phyloP scores from a whole-genome alignment of 257 asterid species.

The Nicotiana sylvestris region DNA sequence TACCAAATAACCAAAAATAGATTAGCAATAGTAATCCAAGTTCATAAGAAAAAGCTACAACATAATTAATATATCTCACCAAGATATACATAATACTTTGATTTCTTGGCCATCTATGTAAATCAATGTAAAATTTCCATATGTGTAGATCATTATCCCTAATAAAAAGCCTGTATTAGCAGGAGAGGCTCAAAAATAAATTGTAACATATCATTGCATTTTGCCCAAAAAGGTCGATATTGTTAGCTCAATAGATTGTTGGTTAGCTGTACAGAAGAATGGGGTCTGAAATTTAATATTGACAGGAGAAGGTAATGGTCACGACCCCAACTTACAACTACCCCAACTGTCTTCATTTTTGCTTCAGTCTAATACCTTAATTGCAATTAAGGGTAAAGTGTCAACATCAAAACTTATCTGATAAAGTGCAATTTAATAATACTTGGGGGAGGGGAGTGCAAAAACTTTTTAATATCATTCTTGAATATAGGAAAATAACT shows the following conservation, averaged over 20 bases:
- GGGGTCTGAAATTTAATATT: not conserved
- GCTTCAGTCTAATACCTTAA: not conserved
- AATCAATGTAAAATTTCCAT: too few species aligned
- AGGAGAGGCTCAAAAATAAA: not conserved
- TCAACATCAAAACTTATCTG: not conserved
- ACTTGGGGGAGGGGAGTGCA: not conserved
- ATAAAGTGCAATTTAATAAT: not conserved
- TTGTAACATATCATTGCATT: not conserved
- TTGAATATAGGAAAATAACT: not conserved
- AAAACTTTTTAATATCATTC: not conserved
- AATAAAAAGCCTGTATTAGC: too few species aligned
- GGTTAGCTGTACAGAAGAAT: not conserved
- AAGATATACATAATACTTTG: not conserved
- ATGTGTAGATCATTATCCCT: too few species aligned
- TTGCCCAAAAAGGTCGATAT: not conserved
- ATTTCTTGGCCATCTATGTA: not conserved
- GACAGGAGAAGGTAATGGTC: not conserved
- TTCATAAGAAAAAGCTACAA: not conserved
- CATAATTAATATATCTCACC: not conserved
- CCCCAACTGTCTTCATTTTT: constrained; percentile 24
- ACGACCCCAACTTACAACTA: constrained; percentile 22
- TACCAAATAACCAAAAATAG: not conserved
- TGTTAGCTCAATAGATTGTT: not conserved
- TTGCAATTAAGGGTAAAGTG: not conserved
- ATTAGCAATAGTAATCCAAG: not conserved